phyloP scores from a whole-genome alignment of 495 filamentous ascomycete genomes.

The Neurospora sp. region DNA sequence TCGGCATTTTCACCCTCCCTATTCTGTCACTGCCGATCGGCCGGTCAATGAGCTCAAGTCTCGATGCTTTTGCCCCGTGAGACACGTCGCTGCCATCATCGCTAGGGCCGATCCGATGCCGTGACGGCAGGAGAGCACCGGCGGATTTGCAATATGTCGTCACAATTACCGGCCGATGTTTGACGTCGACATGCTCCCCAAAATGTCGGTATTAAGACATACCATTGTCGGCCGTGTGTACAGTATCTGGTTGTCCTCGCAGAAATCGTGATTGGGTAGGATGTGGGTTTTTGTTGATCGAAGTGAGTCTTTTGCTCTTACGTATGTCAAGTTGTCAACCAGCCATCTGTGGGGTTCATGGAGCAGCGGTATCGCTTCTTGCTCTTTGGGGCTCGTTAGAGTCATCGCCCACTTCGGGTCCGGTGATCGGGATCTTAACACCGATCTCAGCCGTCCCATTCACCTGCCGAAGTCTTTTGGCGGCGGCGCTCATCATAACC shows the following conservation, averaged over 20 bases:
- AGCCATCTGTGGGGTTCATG: neutral
- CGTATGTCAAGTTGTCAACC: neutral
- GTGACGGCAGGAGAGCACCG: neutral
- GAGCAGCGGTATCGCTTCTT: neutral
- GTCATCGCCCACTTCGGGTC: neutral
- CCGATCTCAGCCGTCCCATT: neutral
- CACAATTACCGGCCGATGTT: neutral
- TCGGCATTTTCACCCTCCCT: neutral
- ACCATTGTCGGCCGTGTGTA: neutral
- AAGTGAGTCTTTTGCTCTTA: neutral
- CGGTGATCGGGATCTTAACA: neutral
- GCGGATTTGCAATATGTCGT: neutral
- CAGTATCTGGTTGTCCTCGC: neutral
- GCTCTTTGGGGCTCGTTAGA: neutral
- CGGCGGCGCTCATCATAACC: neutral
- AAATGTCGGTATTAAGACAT: neutral
- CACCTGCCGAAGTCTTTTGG: neutral
- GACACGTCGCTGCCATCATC: neutral
- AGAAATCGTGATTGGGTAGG: neutral
- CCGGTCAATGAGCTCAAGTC: neutral
- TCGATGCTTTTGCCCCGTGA: neutral
- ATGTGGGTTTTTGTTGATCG: neutral
- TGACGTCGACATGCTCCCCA: neutral
- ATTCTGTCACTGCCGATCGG: neutral
- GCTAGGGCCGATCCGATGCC: neutral